These are phyloP conservation scores for Cucumis hystrix DNA, from an alignment of 306 rosid species.

Conservation along the genomic window DNA sequence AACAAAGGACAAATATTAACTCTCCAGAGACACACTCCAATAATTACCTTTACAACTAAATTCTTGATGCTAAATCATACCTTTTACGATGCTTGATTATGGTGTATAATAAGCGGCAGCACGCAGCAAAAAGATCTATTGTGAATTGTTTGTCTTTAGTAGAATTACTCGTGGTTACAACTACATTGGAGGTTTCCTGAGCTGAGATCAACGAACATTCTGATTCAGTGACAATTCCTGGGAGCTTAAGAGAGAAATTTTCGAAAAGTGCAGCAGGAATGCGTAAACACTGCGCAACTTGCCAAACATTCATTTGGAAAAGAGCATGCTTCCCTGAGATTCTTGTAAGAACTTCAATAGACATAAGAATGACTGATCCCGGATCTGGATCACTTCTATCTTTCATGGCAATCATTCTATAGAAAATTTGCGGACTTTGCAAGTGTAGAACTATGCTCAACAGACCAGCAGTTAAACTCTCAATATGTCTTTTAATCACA, in stretches of 20 bases:
- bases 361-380: slow-evolving; percentile 81
- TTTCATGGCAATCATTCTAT: slow-evolving; percentile 19
- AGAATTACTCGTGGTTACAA: slow-evolving; percentile 17
- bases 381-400: slow-evolving; percentile 51
- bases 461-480: slow-evolving; percentile 40
- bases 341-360: slow-evolving; percentile 69
- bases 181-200: slow-evolving; percentile 25
- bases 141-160: slow-evolving; percentile 43
- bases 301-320: slow-evolving; percentile 54
- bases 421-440: slow-evolving; percentile 50
- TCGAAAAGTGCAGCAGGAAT: slow-evolving; percentile 72
- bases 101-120: slow-evolving; percentile 67
- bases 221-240: slow-evolving; percentile 27
- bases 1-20: background rate
- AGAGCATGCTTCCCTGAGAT: slow-evolving; percentile 57
- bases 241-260: slow-evolving; percentile 39
- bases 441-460: slow-evolving; percentile 68
- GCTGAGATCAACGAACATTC: slow-evolving; percentile 15
- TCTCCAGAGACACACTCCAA: background rate
- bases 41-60: background rate
- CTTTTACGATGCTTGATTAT: slow-evolving; percentile 63
- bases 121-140: slow-evolving; percentile 49
- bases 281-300: slow-evolving; percentile 57
- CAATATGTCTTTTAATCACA: slow-evolving; percentile 69
- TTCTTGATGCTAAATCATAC: slow-evolving; percentile 18